A percentile compares a stretch with the other conserved stretches of the same genome.
Evolutionary conservation across 1,284 basidiomycete genomes (phyloP).

Genomic region (Ceratobasidium sp.): DNA sequence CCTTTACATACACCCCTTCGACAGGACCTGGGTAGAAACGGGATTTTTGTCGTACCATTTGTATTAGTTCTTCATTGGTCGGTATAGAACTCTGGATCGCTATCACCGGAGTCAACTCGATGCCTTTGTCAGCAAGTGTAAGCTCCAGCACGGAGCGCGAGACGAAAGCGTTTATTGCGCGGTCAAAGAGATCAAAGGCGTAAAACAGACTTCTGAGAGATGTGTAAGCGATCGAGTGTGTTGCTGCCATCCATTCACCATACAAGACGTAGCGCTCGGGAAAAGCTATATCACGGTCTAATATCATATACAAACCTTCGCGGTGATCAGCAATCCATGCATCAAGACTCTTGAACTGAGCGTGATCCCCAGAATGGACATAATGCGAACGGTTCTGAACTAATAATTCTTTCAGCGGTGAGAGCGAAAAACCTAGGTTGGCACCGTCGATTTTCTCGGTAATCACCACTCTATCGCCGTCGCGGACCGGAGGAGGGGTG

Average conservation of each 20-base stretch:
- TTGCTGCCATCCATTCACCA: slow-evolving; percentile 69
- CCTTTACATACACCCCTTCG: slow-evolving; percentile 67
- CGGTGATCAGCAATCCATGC: slow-evolving; percentile 60
- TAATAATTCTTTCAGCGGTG: slow-evolving; percentile 57
- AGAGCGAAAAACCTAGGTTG: slow-evolving; percentile 70
- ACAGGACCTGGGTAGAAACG: slow-evolving; percentile 60
- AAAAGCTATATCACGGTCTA: slow-evolving; percentile 60
- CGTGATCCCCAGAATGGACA: slow-evolving; percentile 60
- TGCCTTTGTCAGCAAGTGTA: slow-evolving; percentile 53
- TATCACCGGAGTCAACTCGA: slow-evolving; percentile 57
- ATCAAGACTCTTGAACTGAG: slow-evolving; percentile 65
- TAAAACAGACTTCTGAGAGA: slow-evolving; percentile 62
- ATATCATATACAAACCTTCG: slow-evolving; percentile 55
- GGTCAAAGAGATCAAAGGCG: slow-evolving; percentile 67
- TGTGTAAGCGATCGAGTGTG: slow-evolving; percentile 65
- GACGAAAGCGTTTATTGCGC: slow-evolving; percentile 55
- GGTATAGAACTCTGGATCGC: slow-evolving; percentile 53
- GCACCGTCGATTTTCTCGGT: slow-evolving; percentile 73
- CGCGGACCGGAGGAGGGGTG: slow-evolving; percentile 38
- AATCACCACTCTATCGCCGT: slow-evolving; percentile 53
- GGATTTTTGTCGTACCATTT: slow-evolving; percentile 57
- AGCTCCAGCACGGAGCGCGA: slow-evolving; percentile 52
- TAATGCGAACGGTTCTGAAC: slow-evolving; percentile 72
- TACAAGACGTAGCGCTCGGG: slow-evolving; percentile 65
- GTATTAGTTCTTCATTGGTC: slow-evolving; percentile 52